Conservation (phyloP, 345 rosid species). For the Mercurialis annua region DNA sequence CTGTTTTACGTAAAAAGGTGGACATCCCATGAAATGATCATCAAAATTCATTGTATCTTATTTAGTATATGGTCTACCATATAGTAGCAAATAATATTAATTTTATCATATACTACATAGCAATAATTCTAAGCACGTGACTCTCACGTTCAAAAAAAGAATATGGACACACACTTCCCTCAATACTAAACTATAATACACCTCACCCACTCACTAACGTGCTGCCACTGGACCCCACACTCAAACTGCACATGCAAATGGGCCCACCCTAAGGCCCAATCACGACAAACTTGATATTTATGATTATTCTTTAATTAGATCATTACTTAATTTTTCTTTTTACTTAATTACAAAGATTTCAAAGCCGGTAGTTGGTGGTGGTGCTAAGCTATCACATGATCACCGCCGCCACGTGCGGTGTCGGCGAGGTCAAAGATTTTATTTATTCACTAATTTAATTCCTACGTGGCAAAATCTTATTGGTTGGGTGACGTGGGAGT, state of each 20-base stretch:
- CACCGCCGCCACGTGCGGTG: slow-evolving; percentile 37
- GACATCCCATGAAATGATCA: background rate
- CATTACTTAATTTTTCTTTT: background rate
- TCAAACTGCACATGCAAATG: background rate
- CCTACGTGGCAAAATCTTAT: slow-evolving; percentile 8
- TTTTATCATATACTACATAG: background rate
- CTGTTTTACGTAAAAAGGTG: too few relatives aligned
- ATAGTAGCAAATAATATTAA: background rate
- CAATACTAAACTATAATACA: background rate
- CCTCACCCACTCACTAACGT: slow-evolving; percentile 9
- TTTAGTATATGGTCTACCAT: background rate
- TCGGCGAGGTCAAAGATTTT: slow-evolving; percentile 27
- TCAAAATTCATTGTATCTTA: background rate
- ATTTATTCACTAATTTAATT: background rate
- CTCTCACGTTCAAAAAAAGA: slow-evolving; percentile 10
- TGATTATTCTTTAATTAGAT: background rate
- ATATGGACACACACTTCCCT: background rate
- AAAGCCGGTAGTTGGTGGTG: background rate
- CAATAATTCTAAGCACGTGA: slow-evolving; percentile 14
- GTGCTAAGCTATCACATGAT: slow-evolving; percentile 15
- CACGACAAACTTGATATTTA: background rate
- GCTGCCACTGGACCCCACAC: slow-evolving; percentile 7
- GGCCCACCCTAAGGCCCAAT: background rate
- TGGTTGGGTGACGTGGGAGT: slow-evolving; percentile 18
- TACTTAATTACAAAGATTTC: background rate